phyloP scores from a whole-genome alignment of 768 basidiomycete genomes.

The Tylopilus balloui region DNA sequence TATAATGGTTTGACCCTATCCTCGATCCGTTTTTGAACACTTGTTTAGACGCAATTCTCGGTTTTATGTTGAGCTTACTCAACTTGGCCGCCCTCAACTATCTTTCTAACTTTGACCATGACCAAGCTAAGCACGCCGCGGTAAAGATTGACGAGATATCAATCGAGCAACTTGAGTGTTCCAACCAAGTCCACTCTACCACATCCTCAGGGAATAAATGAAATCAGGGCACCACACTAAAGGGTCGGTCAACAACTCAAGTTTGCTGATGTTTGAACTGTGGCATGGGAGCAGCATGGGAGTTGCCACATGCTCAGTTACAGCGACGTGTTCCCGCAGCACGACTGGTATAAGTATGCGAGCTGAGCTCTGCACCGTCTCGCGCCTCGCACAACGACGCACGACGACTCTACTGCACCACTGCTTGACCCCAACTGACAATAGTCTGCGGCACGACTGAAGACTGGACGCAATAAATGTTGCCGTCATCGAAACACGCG shows the following conservation, averaged over 20 bases:
- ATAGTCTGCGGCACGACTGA: conserved; percentile 12
- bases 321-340: neutral
- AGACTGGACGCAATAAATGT: conserved; percentile 8
- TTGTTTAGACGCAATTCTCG: conserved; percentile 51
- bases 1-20: conserved; percentile 81
- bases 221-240: too few species aligned
- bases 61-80: conserved; percentile 53
- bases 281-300: too few species aligned
- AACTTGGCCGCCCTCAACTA: too few species aligned
- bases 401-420: too few species aligned
- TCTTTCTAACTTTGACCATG: too few species aligned
- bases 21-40: conserved; percentile 68
- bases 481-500: conserved; percentile 18
- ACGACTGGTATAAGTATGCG: conserved; percentile 1
- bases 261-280: too few species aligned
- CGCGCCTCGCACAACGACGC: neutral
- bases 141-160: too few species aligned
- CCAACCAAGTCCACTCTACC: too few species aligned
- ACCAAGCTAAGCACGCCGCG: too few species aligned
- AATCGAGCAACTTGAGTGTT: too few species aligned
- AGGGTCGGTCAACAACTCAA: too few species aligned
- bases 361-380: neutral
- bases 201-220: too few species aligned
- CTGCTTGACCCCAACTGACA: conserved; percentile 32
- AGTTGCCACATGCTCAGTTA: neutral